Percentiles rank a stretch among this genome's conserved stretches.
Evolutionary conservation across 345 rosid genomes (phyloP).

Genomic region (Hibiscus syriacus): DNA sequence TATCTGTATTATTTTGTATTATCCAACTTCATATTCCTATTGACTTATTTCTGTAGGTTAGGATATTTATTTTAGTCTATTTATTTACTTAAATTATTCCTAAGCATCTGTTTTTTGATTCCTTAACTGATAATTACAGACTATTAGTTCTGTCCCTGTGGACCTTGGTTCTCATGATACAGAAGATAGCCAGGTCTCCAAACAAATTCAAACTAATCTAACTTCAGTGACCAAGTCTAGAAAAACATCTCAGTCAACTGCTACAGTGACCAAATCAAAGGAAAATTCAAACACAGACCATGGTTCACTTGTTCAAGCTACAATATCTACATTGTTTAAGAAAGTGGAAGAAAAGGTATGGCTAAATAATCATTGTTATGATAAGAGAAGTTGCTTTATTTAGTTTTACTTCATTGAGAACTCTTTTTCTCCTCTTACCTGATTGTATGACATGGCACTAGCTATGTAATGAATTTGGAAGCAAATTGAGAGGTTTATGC

Average conservation of each 20-base stretch:
- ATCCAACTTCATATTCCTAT: not conserved
- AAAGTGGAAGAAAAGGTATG: conserved; percentile 61
- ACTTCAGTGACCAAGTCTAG: conserved; percentile 23
- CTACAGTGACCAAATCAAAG: conserved; percentile 23
- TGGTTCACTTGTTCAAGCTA: conserved; percentile 66
- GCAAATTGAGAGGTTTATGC: not conserved
- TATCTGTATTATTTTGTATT: conserved; percentile 2
- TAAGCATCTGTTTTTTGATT: conserved; percentile 7
- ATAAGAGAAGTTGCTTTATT: conserved; percentile 7
- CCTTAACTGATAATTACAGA: conserved; percentile 24
- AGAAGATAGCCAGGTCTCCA: conserved; percentile 13
- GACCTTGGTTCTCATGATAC: conserved; percentile 16
- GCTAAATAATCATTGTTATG: not conserved
- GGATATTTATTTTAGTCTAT: not conserved
- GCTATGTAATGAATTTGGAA: not conserved
- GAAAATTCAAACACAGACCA: conserved; percentile 23
- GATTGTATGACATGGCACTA: not conserved
- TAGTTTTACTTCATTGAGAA: not conserved
- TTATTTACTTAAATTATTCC: not conserved
- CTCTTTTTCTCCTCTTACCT: not conserved
- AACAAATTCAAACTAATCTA: conserved; percentile 12
- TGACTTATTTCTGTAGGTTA: conserved; percentile 3
- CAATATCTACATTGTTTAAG: conserved; percentile 66
- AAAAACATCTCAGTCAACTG: conserved; percentile 21
- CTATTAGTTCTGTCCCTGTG: conserved; percentile 14